A percentile compares a stretch with the other conserved stretches of the same genome.
These are phyloP conservation scores for Chaetothyriales sp. DNA, from an alignment of 2,329 filamentous ascomycete species.

Conservation along the genomic window DNA sequence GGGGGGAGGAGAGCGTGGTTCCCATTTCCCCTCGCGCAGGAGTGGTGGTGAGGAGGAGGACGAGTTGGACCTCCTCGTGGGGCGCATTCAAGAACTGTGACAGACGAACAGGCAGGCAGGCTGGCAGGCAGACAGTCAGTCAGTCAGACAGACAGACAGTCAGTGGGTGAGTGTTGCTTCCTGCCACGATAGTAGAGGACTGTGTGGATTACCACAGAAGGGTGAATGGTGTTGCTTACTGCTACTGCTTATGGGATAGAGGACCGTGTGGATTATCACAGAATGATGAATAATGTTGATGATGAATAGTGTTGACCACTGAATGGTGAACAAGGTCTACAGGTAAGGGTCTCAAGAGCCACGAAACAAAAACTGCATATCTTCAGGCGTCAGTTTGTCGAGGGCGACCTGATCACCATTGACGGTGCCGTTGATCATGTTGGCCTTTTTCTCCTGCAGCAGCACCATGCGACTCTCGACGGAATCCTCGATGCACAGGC, in stretches of 20 bases:
- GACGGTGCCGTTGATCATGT: conserved; percentile 94
- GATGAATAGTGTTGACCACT: too few species aligned
- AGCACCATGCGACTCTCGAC: conserved; percentile 93
- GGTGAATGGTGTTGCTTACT: neutral
- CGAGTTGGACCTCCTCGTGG: neutral
- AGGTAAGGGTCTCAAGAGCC: conserved; percentile 34
- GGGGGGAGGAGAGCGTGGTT: neutral
- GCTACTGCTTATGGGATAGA: too few species aligned
- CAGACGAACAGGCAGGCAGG: too few species aligned
- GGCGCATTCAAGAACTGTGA: neutral
- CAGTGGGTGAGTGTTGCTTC: too few species aligned
- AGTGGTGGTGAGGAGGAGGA: neutral
- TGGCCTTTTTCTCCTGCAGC: conserved; percentile 96
- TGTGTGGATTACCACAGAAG: too few species aligned
- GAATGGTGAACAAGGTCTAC: neutral
- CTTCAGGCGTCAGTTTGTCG: conserved; percentile 77
- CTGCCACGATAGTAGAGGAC: too few species aligned
- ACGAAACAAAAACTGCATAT: conserved; percentile 93
- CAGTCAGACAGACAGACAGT: too few species aligned
- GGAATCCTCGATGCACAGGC: conserved; percentile 90
- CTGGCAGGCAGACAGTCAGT: too few species aligned
- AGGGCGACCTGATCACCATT: conserved; percentile 85
- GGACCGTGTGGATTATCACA: too few species aligned
- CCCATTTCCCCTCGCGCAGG: too few species aligned
- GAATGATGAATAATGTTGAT: too few species aligned